Conservation (phyloP, 1,139 yeast species). For the Blastobotrys apis region DNA sequence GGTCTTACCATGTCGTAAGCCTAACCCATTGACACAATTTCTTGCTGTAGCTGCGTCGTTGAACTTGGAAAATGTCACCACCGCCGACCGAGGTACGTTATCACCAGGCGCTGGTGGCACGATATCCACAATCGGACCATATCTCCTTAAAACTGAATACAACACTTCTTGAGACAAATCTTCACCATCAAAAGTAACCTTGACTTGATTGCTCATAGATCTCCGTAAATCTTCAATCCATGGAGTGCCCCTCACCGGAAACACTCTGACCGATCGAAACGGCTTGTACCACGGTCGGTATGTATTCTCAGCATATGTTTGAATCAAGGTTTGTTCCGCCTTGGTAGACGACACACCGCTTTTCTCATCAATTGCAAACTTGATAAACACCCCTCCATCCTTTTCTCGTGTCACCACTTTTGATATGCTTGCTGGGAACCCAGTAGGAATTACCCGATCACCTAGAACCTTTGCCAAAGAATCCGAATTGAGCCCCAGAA, state of each 20-base stretch:
- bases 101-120: constrained; percentile 50
- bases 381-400: constrained; percentile 93
- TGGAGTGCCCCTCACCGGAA: constrained; percentile 86
- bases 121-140: constrained; percentile 79
- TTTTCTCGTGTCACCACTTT: constrained; percentile 63
- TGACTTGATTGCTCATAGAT: constrained; percentile 58
- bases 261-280: constrained; percentile 44
- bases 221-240: constrained; percentile 94
- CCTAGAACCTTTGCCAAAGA: constrained; percentile 18
- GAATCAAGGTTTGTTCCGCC: constrained; percentile 20
- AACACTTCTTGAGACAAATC: constrained; percentile 76
- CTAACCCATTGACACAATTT: constrained; percentile 72
- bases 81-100: constrained; percentile 48
- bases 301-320: constrained; percentile 18
- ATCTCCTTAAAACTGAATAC: constrained; percentile 77
- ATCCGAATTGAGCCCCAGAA: constrained; percentile 16
- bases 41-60: constrained; percentile 82
- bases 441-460: constrained; percentile 42
- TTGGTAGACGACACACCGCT: constrained; percentile 11
- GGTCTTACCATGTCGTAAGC: constrained; percentile 51
- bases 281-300: constrained; percentile 32
- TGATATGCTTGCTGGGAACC: constrained; percentile 43
- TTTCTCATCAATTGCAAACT: constrained; percentile 42
- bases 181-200: constrained; percentile 71
- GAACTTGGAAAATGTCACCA: constrained; percentile 50